Conservation (phyloP, 192 early-diverging fungal genomes). For the Geosiphon pyriformis region DNA sequence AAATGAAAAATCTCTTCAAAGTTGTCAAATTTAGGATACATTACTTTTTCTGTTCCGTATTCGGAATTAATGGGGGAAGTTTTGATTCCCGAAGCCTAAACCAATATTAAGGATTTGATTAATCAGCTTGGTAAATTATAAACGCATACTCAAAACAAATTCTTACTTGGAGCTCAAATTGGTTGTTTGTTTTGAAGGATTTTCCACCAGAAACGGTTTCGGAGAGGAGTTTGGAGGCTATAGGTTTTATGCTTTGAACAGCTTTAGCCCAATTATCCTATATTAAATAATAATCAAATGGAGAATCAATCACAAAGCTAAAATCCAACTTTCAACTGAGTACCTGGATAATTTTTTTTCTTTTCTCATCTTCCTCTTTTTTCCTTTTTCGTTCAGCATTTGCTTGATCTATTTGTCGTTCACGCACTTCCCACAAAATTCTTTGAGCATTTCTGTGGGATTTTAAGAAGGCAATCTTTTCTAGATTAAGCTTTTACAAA, state of each 20-base stretch:
- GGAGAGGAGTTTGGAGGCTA: neutral
- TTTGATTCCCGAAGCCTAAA: neutral
- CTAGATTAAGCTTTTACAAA: neutral
- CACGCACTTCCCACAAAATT: constrained; percentile 26
- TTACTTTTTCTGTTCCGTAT: constrained; percentile 26
- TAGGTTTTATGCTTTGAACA: constrained; percentile 21
- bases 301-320: too few species aligned
- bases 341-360: constrained; percentile 26
- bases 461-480: neutral
- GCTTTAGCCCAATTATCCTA: constrained; percentile 30
- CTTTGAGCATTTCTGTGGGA: constrained; percentile 12
- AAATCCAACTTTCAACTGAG: too few species aligned
- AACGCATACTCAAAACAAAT: neutral
- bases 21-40: constrained; percentile 21
- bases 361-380: constrained; percentile 22
- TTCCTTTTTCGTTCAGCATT: constrained; percentile 18
- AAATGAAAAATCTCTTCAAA: neutral
- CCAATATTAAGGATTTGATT: neutral
- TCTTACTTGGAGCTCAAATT: neutral
- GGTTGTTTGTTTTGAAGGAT: neutral
- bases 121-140: neutral
- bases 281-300: neutral
- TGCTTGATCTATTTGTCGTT: constrained; percentile 19
- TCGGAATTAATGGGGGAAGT: neutral
- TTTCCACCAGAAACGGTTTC: neutral